Evolutionary conservation across 306 rosid species (phyloP), one percentile per base, ranked within the genome.

Genomic region (Acacia melanoxylon): DNA sequence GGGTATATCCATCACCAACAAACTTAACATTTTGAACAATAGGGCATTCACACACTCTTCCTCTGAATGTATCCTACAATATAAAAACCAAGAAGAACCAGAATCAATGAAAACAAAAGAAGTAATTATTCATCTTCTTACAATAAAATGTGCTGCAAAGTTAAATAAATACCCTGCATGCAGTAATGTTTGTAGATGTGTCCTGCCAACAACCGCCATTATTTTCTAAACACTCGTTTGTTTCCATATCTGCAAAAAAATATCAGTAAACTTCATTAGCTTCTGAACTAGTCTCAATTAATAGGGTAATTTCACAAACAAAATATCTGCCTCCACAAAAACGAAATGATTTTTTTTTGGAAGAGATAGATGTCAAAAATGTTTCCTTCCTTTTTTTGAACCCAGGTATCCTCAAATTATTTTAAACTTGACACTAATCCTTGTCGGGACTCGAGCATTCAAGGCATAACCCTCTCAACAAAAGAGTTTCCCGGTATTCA

Each of bases 41-140:
- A 73, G 97, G 99, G 88, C 99, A 95, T 87, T 92, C 96, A 49
- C 99, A 95, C 51, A 92, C 94, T 92, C 99, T 90, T 85, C 99
- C 99, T 5, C 98, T 92, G 81, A 93, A 95, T 33, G 98, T 95
- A 78, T 93, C 98, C 99, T 95, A 63, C 42, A 66, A 56, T 48
- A 79, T 71, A 72, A 10, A 68, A 68, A 10, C 14, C 46, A 75
- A 56, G 72, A 80, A 68, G 75, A 78, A 79, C 9, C 27, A 46
- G 69, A 31, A 19, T 33, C 77, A 46, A 41, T 40, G 41, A 16
- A 59, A 87, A 75, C 27, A 16, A 65, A 42, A 71, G 10, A 59
- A 22, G 2, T 54, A 69, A 56, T 10, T 8, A 51, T 63, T 44
- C 46, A 78, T 61, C 62, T 8, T 51, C 70, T 81, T 59, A 22